Evolutionary conservation across 371 early-diverging fungal genomes (phyloP).

Genomic region (Batkoa obscura): DNA sequence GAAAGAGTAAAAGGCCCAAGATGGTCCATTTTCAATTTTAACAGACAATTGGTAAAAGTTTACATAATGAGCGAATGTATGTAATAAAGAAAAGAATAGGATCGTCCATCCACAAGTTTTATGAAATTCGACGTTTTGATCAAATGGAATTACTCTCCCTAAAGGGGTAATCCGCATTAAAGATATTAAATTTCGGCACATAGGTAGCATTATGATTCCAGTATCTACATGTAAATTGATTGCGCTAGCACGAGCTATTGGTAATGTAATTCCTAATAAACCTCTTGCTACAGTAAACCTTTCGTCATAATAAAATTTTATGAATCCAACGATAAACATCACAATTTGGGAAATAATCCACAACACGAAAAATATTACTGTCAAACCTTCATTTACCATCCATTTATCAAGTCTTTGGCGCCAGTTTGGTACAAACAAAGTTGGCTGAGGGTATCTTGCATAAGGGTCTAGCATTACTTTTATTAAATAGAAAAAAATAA

Average conservation of each 20-base stretch:
- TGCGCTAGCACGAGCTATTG: conserved; percentile 39
- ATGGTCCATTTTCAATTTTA: conserved; percentile 10
- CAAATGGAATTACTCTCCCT: conserved; percentile 52
- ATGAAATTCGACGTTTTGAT: conserved; percentile 66
- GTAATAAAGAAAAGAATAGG: conserved; percentile 47
- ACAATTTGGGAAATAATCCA: not conserved
- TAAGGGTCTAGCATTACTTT: not conserved
- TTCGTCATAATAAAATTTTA: not conserved
- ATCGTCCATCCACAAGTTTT: conserved; percentile 57
- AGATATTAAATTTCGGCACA: conserved; percentile 62
- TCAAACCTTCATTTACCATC: not conserved
- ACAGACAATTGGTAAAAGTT: conserved; percentile 34
- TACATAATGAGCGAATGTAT: conserved; percentile 46
- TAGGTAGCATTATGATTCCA: conserved; percentile 55
- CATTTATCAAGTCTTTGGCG: not conserved
- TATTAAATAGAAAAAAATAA: no score
- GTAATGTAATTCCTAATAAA: conserved; percentile 12
- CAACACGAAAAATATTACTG: not conserved
- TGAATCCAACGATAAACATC: not conserved
- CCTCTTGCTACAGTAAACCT: not conserved
- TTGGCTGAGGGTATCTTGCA: conserved; percentile 1
- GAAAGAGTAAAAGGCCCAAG: conserved; percentile 19
- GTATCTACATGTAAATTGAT: conserved; percentile 43
- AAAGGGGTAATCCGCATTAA: conserved; percentile 45
- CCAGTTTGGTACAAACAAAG: not conserved